Evolutionary conservation across 192 early-diverging fungal species (phyloP).

Genomic region (Martensiomyces pterosporus): DNA sequence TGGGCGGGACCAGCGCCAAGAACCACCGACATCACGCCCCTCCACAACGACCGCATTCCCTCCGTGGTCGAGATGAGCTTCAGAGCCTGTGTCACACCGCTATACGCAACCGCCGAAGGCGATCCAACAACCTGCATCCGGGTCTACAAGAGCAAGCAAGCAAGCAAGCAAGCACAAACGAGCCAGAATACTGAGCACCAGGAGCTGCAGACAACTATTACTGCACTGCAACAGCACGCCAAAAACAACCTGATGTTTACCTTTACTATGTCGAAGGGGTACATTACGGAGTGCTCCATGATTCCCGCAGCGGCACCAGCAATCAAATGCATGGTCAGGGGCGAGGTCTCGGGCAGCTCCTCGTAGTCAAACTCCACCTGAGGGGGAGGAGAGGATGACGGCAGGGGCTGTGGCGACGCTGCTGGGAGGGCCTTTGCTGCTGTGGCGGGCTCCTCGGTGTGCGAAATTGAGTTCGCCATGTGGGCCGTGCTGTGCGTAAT

Average conservation of each 20-base stretch:
- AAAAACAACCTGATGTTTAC: constrained; percentile 43
- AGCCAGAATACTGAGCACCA: too few species aligned
- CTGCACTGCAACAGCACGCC: background rate
- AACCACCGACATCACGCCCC: constrained; percentile 89
- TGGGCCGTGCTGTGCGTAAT: too few species aligned
- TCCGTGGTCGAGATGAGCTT: constrained; percentile 69
- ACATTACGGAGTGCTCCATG: constrained; percentile 94
- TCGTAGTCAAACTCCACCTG: constrained; percentile 82
- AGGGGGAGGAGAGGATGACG: background rate
- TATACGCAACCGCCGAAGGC: constrained; percentile 64
- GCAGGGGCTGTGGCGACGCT: constrained; percentile 2
- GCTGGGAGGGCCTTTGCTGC: too few species aligned
- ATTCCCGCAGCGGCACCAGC: constrained; percentile 97
- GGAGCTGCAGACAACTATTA: too few species aligned
- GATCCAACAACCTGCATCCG: constrained; percentile 87
- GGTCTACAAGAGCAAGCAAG: constrained; percentile 55
- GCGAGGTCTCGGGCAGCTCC: constrained; percentile 77
- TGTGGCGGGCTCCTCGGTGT: too few species aligned
- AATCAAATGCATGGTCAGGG: constrained; percentile 74
- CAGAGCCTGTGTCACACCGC: constrained; percentile 65
- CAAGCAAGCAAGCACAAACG: background rate
- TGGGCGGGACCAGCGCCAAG: constrained; percentile 94
- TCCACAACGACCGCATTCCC: constrained; percentile 79
- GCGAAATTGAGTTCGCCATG: too few species aligned
- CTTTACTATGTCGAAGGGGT: constrained; percentile 93